These are phyloP conservation scores for Dictyostelium capitatum DNA, from an alignment of 78 protist species.

Conservation along the genomic window DNA sequence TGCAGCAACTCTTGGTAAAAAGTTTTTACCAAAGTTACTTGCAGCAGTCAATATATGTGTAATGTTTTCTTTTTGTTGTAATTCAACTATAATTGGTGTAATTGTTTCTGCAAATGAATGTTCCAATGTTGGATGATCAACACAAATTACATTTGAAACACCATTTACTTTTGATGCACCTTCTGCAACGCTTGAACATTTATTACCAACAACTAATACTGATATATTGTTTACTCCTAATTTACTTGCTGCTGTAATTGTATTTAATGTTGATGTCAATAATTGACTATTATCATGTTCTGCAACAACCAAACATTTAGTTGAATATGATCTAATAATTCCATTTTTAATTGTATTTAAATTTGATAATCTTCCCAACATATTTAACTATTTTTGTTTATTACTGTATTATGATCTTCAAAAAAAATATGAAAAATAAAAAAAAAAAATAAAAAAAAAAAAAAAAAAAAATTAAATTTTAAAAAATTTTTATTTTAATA, in stretches of 20 bases:
- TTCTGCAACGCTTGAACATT: conserved; percentile 51
- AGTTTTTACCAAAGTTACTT: conserved; percentile 90
- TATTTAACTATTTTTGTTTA: no score
- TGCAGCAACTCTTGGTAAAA: conserved; percentile 96
- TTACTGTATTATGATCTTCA: no score
- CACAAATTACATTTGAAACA: conserved; percentile 82
- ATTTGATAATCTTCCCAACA: no score
- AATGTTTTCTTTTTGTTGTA: conserved; percentile 47
- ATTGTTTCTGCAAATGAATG: conserved; percentile 89
- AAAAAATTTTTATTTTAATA: no score
- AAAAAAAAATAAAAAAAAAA: no score
- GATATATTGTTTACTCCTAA: conserved; percentile 25
- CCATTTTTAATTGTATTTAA: background rate
- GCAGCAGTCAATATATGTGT: conserved; percentile 93
- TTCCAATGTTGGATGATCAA: conserved; percentile 66
- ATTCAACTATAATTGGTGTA: conserved; percentile 69
- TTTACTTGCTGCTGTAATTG: conserved; percentile 82
- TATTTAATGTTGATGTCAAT: conserved; percentile 43
- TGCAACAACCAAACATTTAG: conserved; percentile 56
- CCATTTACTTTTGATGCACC: conserved; percentile 86
- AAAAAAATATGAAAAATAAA: no score
- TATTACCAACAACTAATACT: conserved; percentile 66
- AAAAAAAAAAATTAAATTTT: no score
- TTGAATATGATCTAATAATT: conserved; percentile 3
- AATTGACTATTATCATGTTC: conserved; percentile 77